Evolutionary conservation across 2,329 filamentous ascomycete genomes (phyloP).

Genomic region (Calonectria pteridis): DNA sequence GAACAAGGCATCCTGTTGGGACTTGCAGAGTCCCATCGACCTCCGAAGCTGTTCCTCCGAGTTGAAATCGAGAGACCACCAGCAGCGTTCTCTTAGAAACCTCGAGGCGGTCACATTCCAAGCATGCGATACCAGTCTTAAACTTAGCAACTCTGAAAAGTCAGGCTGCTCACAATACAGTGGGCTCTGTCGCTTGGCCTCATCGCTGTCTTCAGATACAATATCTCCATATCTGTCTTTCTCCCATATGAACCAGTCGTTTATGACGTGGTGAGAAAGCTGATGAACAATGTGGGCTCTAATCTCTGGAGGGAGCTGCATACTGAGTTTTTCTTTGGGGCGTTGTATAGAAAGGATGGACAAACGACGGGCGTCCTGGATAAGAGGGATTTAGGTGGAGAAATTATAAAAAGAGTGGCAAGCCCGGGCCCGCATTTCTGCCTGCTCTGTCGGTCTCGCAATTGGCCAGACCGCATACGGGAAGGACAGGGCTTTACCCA

Average conservation of each 20-base stretch:
- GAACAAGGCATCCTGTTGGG: background rate
- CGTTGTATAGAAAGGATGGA: background rate
- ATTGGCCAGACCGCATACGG: too few species aligned
- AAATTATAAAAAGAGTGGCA: background rate
- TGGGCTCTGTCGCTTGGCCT: background rate
- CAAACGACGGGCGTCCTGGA: background rate
- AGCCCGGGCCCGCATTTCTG: too few species aligned
- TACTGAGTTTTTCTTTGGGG: background rate
- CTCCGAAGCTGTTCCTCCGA: background rate
- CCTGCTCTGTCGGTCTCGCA: too few species aligned
- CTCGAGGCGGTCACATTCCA: background rate
- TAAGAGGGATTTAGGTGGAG: background rate
- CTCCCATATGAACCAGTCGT: background rate
- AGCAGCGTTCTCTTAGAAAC: background rate
- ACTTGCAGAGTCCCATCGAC: background rate
- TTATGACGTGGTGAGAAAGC: background rate
- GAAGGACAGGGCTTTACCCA: too few species aligned
- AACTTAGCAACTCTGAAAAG: background rate
- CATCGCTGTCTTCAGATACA: background rate
- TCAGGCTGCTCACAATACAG: background rate
- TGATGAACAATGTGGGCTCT: background rate
- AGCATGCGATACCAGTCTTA: background rate
- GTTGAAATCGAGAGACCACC: background rate
- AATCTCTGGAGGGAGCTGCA: background rate
- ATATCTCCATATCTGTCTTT: background rate